Percentiles rank a stretch among this genome's conserved stretches.
Conservation (phyloP, 2,329 filamentous ascomycete genomes). For the Corynespora cassiicola region DNA sequence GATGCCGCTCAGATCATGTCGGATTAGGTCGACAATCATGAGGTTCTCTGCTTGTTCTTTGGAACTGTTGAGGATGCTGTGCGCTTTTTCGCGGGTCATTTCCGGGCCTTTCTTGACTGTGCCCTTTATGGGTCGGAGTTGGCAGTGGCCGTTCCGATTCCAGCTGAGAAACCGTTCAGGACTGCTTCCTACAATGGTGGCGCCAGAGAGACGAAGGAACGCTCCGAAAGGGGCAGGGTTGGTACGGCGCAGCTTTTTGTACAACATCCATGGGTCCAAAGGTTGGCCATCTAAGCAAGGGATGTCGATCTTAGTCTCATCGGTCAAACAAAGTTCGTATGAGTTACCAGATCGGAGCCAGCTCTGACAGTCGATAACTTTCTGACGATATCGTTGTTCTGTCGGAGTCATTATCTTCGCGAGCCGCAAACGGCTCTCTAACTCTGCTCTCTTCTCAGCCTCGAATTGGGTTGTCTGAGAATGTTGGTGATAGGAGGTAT, state of each 20-base stretch:
- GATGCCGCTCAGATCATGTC: constrained; percentile 85
- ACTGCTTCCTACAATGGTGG: constrained; percentile 77
- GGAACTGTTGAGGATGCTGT: constrained; percentile 72
- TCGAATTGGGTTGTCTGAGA: too few relatives aligned
- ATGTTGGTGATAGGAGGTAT: not conserved
- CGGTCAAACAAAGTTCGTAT: constrained; percentile 82
- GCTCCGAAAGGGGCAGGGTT: constrained; percentile 85
- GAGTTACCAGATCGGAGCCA: constrained; percentile 77
- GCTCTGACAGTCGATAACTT: constrained; percentile 70
- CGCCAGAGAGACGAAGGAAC: constrained; percentile 69
- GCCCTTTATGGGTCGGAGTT: constrained; percentile 91
- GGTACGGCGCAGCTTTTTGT: constrained; percentile 68
- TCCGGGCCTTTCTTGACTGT: constrained; percentile 76
- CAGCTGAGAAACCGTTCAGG: constrained; percentile 84
- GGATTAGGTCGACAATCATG: constrained; percentile 93
- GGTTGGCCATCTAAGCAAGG: constrained; percentile 31
- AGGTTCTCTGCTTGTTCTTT: constrained; percentile 94
- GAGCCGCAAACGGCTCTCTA: constrained; percentile 3
- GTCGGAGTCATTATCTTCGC: constrained; percentile 6
- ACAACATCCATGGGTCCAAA: constrained; percentile 65
- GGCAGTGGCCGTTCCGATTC: constrained; percentile 64
- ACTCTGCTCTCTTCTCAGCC: too few relatives aligned
- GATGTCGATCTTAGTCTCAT: constrained; percentile 67
- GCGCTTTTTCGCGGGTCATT: constrained; percentile 72
- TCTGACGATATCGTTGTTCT: constrained; percentile 61